Base-by-base conservation (phyloP, 1,139 yeast species). In the Geotrichum fermentans region DNA sequence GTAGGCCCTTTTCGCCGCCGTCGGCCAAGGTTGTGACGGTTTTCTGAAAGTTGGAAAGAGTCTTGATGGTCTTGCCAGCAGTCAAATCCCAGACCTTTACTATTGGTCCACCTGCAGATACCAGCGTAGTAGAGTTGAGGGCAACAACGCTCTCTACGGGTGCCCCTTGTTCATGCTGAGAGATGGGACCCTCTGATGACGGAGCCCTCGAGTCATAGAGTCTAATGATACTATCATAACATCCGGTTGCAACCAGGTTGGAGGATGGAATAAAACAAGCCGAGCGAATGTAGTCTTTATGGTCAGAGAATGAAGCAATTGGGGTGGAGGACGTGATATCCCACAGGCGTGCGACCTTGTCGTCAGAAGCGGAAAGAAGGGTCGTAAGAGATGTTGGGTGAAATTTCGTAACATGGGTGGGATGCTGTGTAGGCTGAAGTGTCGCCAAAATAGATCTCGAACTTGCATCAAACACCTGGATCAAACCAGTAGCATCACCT, bases 351-450 rank as follows among this genome's bases (percentile, higher is more conserved):
- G 89, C 89, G 10, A 82, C 75, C 60, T 95, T 75, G 68, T 92
- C 98, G 68, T 92, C 98, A 3, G 95, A 84, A 4, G 96, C 96
- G 2, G 96, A 85, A 22, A 89, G 73, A 52, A 92, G 68, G 53
- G 85, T 84, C 42, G 87, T 80, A 16, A 82, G 78, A 38, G 79
- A 72, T 3, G 82, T 71, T 10, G 94, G 89, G 59, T 87, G 92
- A 68, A 88, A 92, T 64, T 86, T 88, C n/a, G 97, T 89, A 24
- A 90, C 96, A 62, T 87, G 97, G 0, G 95, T 85, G 10, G 97
- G 90, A 66, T 87, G 89, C 17, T 82, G 71, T 0, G 94, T 82
- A 2, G 97, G 96, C 51, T 78, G 78, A 43, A 92, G 73, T 32
- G 94, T 82, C 38, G 90, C 87, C 51, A 92, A 73, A 38, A 89